These are phyloP conservation scores for Sarocladiaceae sp. DNA, from an alignment of 2,329 filamentous ascomycete species.

Conservation along the genomic window DNA sequence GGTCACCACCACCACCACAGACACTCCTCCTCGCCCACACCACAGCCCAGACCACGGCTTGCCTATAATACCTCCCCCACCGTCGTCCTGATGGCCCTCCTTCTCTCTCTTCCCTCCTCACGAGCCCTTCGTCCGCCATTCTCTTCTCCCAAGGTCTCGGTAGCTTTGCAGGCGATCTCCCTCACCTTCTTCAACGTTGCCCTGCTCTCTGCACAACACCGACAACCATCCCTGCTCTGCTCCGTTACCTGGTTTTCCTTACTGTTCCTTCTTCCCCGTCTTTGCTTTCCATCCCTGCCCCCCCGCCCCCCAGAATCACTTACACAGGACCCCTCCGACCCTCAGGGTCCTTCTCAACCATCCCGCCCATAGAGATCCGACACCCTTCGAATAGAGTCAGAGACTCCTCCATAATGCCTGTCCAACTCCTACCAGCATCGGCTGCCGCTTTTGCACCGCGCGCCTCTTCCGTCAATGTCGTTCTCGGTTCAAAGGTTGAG, in stretches of 20 bases:
- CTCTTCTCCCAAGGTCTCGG: conserved; percentile 50
- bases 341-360: background rate
- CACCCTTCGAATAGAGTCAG: conserved; percentile 5
- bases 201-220: conserved; percentile 8
- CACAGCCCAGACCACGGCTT: conserved; percentile 11
- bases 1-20: conserved; percentile 11
- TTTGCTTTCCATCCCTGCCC: background rate
- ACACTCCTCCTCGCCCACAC: conserved; percentile 13
- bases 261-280: conserved; percentile 18
- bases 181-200: conserved; percentile 15
- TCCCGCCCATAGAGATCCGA: conserved; percentile 1
- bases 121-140: conserved; percentile 53
- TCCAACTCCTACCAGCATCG: conserved; percentile 88
- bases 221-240: conserved; percentile 36
- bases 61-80: conserved; percentile 21
- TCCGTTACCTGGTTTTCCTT: conserved; percentile 42
- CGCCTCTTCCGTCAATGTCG: conserved; percentile 84
- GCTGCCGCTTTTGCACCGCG: conserved; percentile 93
- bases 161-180: conserved; percentile 53
- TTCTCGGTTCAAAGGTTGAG: conserved; percentile 85
- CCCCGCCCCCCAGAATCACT: conserved; percentile 6
- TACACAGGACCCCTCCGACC: conserved; percentile 4
- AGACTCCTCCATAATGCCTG: conserved; percentile 58
- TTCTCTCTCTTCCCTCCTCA: conserved; percentile 39
- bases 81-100: conserved; percentile 41